Conservation (phyloP, 2,329 filamentous ascomycete genomes). For the Seiridium cupressi region DNA sequence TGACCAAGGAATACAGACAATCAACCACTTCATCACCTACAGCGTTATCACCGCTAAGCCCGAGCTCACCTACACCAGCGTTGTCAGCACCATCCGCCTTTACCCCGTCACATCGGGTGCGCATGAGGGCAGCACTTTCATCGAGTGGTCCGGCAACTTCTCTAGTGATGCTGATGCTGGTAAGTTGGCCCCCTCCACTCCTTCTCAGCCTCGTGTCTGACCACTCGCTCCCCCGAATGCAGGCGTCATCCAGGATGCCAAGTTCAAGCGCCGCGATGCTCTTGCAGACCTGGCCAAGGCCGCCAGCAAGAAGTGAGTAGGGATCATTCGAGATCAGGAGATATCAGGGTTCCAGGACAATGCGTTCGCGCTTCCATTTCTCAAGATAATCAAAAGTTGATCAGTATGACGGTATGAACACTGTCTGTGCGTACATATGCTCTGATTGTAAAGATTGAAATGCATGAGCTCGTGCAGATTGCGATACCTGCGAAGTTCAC, state of each 20-base stretch:
- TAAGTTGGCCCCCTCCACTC: slow-evolving; percentile 32
- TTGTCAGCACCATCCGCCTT: slow-evolving; percentile 64
- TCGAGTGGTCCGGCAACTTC: slow-evolving; percentile 70
- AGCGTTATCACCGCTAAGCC: slow-evolving; percentile 66
- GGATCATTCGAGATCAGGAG: too few species aligned
- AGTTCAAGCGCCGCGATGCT: slow-evolving; percentile 73
- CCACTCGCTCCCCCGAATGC: slow-evolving; percentile 13
- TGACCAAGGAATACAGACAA: slow-evolving; percentile 42
- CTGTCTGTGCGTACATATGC: too few species aligned
- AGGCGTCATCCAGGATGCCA: slow-evolving; percentile 73
- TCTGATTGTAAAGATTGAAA: too few species aligned
- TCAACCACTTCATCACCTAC: slow-evolving; percentile 76
- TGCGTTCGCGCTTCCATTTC: too few species aligned
- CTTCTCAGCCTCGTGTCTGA: not conserved
- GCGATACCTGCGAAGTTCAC: too few species aligned
- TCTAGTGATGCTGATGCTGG: slow-evolving; percentile 69
- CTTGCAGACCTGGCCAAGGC: slow-evolving; percentile 62
- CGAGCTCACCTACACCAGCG: slow-evolving; percentile 63
- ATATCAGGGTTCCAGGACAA: too few species aligned
- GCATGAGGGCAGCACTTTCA: slow-evolving; percentile 62
- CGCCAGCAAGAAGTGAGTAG: slow-evolving; percentile 31
- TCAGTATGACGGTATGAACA: too few species aligned
- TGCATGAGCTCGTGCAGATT: too few species aligned
- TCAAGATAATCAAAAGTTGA: too few species aligned
- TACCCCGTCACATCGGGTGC: slow-evolving; percentile 67